These are phyloP conservation scores for Solanum appendiculatum DNA, from an alignment of 257 asterid species.

Conservation along the genomic window DNA sequence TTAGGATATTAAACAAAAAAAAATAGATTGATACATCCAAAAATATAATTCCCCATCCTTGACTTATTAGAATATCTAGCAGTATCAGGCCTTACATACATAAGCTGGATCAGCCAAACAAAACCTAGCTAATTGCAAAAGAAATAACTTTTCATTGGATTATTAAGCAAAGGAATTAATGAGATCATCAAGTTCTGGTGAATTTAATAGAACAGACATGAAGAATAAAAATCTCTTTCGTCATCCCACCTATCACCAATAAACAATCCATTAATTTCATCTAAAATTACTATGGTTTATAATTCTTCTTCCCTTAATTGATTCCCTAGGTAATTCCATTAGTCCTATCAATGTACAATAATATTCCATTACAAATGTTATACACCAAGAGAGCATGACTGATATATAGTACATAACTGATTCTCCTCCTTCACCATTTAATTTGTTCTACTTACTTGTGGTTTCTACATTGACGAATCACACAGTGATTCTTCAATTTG, in stretches of 20 bases:
- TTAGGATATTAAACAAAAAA: too few species aligned
- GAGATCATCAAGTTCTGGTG: neutral
- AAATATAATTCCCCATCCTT: neutral
- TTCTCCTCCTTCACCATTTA: neutral
- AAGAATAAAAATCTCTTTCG: neutral
- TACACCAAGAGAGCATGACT: slow-evolving; percentile 10
- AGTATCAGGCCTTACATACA: neutral
- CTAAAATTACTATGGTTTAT: neutral
- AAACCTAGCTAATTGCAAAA: neutral
- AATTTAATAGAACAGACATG: neutral
- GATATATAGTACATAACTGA: slow-evolving; percentile 1
- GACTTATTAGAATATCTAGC: neutral
- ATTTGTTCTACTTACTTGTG: slow-evolving; percentile 21
- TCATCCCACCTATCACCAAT: neutral
- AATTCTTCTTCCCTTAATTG: neutral
- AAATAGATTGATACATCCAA: neutral
- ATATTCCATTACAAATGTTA: neutral
- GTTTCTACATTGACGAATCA: slow-evolving; percentile 42
- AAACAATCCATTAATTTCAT: neutral
- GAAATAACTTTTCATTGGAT: too few species aligned
- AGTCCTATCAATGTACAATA: neutral
- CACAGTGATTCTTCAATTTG: slow-evolving; percentile 29
- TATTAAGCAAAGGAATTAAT: neutral
- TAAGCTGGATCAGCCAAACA: neutral
- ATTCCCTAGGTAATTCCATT: neutral